These are phyloP conservation scores for Papiliotrema nemorosa DNA, from an alignment of 1,284 basidiomycete species.

Conservation along the genomic window DNA sequence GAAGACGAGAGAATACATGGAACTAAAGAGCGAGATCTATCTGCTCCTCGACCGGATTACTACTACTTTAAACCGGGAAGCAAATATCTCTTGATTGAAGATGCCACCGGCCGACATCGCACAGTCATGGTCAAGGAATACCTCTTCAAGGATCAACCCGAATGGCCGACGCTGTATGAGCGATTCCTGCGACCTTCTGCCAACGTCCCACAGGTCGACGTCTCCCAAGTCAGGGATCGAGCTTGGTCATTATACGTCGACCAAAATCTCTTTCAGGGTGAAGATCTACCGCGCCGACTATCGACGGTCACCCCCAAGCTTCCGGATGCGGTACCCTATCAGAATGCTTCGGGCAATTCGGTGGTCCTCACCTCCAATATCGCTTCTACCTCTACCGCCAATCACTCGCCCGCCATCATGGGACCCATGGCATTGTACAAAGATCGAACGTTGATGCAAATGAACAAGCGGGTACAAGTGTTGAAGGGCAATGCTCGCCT, in stretches of 20 bases:
- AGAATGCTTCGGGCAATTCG: conserved; percentile 95
- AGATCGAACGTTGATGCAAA: conserved; percentile 44
- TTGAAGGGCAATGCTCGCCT: conserved; percentile 45
- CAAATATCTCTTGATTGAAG: conserved; percentile 86
- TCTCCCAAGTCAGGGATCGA: conserved; percentile 37
- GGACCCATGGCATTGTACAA: conserved; percentile 28
- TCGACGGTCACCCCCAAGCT: conserved; percentile 27
- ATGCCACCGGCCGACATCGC: conserved; percentile 68
- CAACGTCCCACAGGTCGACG: conserved; percentile 21
- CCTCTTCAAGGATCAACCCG: conserved; percentile 40
- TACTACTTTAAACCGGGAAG: conserved; percentile 79
- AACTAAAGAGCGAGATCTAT: conserved; percentile 82
- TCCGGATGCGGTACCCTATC: conserved; percentile 37
- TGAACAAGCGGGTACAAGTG: conserved; percentile 49
- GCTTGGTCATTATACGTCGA: conserved; percentile 43
- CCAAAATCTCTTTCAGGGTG: conserved; percentile 29
- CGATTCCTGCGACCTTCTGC: conserved; percentile 43
- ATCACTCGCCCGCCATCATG: conserved; percentile 30
- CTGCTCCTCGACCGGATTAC: conserved; percentile 79
- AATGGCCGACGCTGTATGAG: conserved; percentile 55
- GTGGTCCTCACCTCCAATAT: conserved; percentile 85
- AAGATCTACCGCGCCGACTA: conserved; percentile 29
- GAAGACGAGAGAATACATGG: conserved; percentile 85
- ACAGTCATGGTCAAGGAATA: conserved; percentile 56
- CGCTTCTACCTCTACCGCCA: conserved; percentile 69